Base-by-base conservation (phyloP, 176 grass and related monocot species). In the Neostapfia colusana region DNA sequence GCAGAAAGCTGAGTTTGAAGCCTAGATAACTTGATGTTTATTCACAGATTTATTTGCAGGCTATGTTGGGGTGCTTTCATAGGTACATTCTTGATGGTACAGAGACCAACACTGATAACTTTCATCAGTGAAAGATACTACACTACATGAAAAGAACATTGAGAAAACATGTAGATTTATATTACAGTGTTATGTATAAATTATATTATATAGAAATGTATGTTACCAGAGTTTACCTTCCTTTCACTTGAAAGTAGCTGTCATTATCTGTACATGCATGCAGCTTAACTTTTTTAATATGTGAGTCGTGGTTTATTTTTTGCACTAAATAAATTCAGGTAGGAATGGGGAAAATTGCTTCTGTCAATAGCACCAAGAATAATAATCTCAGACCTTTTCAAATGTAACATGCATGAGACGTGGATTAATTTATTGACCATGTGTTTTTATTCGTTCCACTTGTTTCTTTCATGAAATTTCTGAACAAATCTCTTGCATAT, bases 241-340 rank as follows among this genome's bases (percentile, higher is more conserved):
- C 70, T 60, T 82, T 78, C 67, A 59, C 15, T 77, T 61, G n/a
- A 72, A 58, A 57, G 72, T 73, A 73, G 73, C 23, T 78, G 67
- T 68, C 68, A 67, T 83, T 63, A 61, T 83, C 53, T 83, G 61
- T 83, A 67, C 74, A 78, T 66, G 67, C 42, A 67, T 67, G 74
- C 35, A 82, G 74, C 42, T 73, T 24, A 4, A 40, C 24, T 78
- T 82, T 78, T 82, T 78, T 82, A 74, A 79, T 65, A 56, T 4
- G 50, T 79, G 67, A 85, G 57, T 72, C 5, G 12, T 35, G 0
- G 43, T 73, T 79, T 49, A 63, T 80, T 56, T 77, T 72, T 70
- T 57, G 36, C 82, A 65, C 51, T 26, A 87, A 75, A 83, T 83
- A 67, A 83, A 78, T 78, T 59, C 7, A 51, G 58, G 81, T 18